phyloP scores from a whole-genome alignment of 768 basidiomycete species.

The Collybia sordida region DNA sequence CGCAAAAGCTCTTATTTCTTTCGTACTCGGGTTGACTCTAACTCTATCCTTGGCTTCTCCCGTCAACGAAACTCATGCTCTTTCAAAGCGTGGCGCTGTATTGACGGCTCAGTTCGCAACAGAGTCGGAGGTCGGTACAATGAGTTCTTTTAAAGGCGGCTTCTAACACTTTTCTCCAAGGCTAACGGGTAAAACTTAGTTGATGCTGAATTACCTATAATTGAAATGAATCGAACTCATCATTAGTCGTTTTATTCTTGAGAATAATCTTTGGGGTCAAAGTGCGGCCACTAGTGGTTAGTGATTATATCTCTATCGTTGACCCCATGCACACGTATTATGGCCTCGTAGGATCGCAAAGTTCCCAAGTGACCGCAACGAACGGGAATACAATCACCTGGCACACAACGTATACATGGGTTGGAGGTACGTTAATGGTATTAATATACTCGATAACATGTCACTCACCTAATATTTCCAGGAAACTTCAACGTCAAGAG shows the following conservation, averaged over 20 bases:
- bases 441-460: neutral
- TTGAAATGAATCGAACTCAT: neutral
- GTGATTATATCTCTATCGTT: neutral
- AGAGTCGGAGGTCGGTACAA: slow-evolving; percentile 18
- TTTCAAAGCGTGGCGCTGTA: slow-evolving; percentile 19
- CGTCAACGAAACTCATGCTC: slow-evolving; percentile 1
- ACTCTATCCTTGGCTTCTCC: slow-evolving; percentile 1
- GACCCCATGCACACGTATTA: neutral
- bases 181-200: slow-evolving; percentile 1
- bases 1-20: neutral
- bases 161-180: neutral
- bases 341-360: slow-evolving; percentile 19
- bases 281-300: slow-evolving; percentile 19
- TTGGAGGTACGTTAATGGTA: slow-evolving; percentile 11
- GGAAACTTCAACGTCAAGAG: slow-evolving; percentile 20
- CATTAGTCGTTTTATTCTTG: slow-evolving; percentile 9
- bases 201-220: neutral
- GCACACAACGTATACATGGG: slow-evolving; percentile 22
- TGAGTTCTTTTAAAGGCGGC: neutral
- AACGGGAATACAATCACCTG: slow-evolving; percentile 20
- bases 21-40: neutral
- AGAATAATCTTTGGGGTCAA: slow-evolving; percentile 24
- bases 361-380: slow-evolving; percentile 20
- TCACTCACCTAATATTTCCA: neutral
- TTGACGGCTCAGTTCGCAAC: slow-evolving; percentile 19